A percentile compares a stretch with the other conserved stretches of the same genome.
These are phyloP conservation scores for Silybum marianum DNA, from an alignment of 129 eudicot genomes.

Conservation along the genomic window DNA sequence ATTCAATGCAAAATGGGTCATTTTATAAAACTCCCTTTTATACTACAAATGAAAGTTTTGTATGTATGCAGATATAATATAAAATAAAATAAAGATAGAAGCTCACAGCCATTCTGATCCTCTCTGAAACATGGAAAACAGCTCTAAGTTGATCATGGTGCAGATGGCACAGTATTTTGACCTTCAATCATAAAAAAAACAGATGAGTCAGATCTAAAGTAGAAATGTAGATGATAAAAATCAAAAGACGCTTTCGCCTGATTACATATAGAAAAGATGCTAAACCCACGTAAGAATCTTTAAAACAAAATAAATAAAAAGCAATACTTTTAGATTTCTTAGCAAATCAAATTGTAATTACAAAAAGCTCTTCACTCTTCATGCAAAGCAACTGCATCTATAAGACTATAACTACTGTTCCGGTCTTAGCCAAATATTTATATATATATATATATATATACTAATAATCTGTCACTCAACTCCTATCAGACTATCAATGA, in stretches of 20 bases:
- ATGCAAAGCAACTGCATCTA: not conserved
- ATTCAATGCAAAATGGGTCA: constrained; percentile 30
- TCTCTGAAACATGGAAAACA: constrained; percentile 91
- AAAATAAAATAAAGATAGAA: not conserved
- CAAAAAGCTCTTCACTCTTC: constrained; percentile 5
- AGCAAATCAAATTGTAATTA: not conserved
- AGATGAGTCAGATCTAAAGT: constrained; percentile 4
- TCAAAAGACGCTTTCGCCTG: not conserved
- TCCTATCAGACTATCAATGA: not conserved
- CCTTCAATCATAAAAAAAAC: constrained; percentile 45
- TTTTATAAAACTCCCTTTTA: not conserved
- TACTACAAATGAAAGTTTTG: not conserved
- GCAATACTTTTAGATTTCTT: not conserved
- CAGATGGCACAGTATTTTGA: constrained; percentile 85
- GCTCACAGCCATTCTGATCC: constrained; percentile 89
- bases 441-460: too few relatives aligned
- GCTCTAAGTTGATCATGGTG: constrained; percentile 96
- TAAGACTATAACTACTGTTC: not conserved
- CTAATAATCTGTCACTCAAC: not conserved
- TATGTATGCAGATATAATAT: not conserved
- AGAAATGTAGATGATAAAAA: not conserved
- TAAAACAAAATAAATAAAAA: not conserved
- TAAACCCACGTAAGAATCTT: constrained; percentile 2
- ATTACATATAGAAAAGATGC: not conserved
- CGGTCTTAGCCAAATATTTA: not conserved